Evolutionary conservation across 257 asterid genomes (phyloP).

Genomic region (Solanum verrucosum): DNA sequence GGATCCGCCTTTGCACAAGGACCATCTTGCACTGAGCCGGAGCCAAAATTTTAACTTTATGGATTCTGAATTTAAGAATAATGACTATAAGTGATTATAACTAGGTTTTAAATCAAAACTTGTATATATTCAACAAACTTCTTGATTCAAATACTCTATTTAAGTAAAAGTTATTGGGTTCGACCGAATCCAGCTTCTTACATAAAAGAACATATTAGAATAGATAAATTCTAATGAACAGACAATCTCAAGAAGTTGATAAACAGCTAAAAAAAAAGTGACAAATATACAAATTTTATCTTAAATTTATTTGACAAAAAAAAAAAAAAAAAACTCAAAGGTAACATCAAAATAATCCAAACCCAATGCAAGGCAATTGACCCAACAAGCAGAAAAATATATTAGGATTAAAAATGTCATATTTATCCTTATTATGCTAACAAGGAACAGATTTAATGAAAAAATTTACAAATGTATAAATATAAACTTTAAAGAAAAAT

Average conservation of each 20-base stretch:
- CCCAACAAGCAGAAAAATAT: neutral
- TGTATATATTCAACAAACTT: neutral
- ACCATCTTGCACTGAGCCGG: neutral
- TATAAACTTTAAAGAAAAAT: no score
- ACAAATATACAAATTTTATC: neutral
- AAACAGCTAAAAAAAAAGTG: neutral
- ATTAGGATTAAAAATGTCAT: neutral
- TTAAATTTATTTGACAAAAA: neutral
- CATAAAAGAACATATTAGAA: neutral
- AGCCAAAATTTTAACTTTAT: neutral
- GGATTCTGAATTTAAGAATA: neutral
- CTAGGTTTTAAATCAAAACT: neutral
- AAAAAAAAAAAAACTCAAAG: neutral
- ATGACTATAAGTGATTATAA: neutral
- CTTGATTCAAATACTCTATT: neutral
- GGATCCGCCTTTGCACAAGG: neutral
- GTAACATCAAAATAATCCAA: neutral
- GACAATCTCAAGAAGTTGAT: neutral
- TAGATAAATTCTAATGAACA: neutral
- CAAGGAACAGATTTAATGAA: neutral
- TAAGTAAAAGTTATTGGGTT: neutral
- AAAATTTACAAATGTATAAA: neutral
- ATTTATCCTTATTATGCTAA: neutral
- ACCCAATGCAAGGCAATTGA: neutral
- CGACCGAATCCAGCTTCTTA: neutral